Evolutionary conservation across 2,329 filamentous ascomycete species (phyloP).

Genomic region (Fusarium nodosum): DNA sequence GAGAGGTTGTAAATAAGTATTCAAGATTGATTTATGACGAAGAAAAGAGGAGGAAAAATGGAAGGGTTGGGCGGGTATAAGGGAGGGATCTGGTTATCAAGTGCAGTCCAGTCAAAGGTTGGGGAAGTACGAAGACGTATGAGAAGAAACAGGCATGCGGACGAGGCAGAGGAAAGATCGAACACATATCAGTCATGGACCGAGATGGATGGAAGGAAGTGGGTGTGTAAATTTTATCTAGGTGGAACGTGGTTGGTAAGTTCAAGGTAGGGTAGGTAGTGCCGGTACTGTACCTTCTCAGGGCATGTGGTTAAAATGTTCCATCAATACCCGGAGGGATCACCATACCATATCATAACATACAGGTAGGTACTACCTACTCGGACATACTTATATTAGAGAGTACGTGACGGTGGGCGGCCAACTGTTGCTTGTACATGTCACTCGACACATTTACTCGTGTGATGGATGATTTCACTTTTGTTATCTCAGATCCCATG

Average conservation of each 20-base stretch:
- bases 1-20: conserved; percentile 10
- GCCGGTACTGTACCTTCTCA: neutral
- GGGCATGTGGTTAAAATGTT: conserved; percentile 9
- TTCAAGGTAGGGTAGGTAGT: conserved; percentile 9
- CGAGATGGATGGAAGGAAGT: conserved; percentile 13
- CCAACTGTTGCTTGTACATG: conserved; percentile 5
- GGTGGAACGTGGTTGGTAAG: conserved; percentile 21
- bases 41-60: conserved; percentile 23
- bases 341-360: neutral
- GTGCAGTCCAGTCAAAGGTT: conserved; percentile 19
- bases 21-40: conserved; percentile 6
- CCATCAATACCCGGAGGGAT: conserved; percentile 23
- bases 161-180: conserved; percentile 19
- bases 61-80: conserved; percentile 37
- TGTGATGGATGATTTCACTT: conserved; percentile 29
- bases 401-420: neutral
- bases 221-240: conserved; percentile 35
- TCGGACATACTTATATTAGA: conserved; percentile 1
- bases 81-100: conserved; percentile 10
- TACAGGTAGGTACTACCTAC: neutral
- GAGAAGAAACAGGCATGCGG: conserved; percentile 31
- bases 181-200: conserved; percentile 33
- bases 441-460: conserved; percentile 14
- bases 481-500: neutral
- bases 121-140: conserved; percentile 33